These are phyloP conservation scores for Arthroderma sp. DNA, from an alignment of 2,329 filamentous ascomycete species.

Conservation along the genomic window DNA sequence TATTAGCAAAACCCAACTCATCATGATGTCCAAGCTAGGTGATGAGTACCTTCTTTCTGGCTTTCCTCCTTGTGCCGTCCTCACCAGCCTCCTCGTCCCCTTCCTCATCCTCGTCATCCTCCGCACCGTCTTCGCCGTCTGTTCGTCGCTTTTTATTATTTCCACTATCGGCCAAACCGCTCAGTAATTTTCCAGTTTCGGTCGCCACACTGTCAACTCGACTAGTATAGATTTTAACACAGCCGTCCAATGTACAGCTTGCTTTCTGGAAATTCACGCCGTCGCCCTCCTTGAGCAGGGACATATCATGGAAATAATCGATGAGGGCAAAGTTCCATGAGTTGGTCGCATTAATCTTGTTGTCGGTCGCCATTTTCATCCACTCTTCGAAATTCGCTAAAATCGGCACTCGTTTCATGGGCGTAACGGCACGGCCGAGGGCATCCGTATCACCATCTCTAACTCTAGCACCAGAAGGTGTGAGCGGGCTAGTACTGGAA, in stretches of 20 bases:
- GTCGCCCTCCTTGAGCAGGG: slow-evolving; percentile 85
- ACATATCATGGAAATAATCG: slow-evolving; percentile 99
- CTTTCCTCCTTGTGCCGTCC: slow-evolving; percentile 37
- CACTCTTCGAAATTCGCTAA: slow-evolving; percentile 98
- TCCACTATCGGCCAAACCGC: slow-evolving; percentile 66
- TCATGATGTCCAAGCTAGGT: slow-evolving; percentile 6
- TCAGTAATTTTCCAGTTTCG: slow-evolving; percentile 88
- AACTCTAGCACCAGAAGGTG: slow-evolving; percentile 31
- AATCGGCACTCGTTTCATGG: slow-evolving; percentile 90
- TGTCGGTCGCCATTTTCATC: slow-evolving; percentile 99
- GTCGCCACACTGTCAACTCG: slow-evolving; percentile 96
- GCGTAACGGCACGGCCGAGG: slow-evolving; percentile 66
- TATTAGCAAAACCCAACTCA: slow-evolving; percentile 1
- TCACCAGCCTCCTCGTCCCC: slow-evolving; percentile 11
- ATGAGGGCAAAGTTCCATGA: slow-evolving; percentile 99
- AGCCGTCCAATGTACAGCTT: slow-evolving; percentile 92
- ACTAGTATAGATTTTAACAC: slow-evolving; percentile 98
- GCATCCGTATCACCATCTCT: slow-evolving; percentile 42
- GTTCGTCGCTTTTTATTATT: slow-evolving; percentile 56
- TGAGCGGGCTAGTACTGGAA: slow-evolving; percentile 35
- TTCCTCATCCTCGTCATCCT: slow-evolving; percentile 48
- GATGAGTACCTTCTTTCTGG: slow-evolving; percentile 54
- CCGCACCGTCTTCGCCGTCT: slow-evolving; percentile 49
- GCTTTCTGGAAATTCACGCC: slow-evolving; percentile 98
- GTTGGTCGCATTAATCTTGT: slow-evolving; percentile 96